phyloP scores from a whole-genome alignment of 2,329 filamentous ascomycete genomes.

The Bipolaris victoriae region DNA sequence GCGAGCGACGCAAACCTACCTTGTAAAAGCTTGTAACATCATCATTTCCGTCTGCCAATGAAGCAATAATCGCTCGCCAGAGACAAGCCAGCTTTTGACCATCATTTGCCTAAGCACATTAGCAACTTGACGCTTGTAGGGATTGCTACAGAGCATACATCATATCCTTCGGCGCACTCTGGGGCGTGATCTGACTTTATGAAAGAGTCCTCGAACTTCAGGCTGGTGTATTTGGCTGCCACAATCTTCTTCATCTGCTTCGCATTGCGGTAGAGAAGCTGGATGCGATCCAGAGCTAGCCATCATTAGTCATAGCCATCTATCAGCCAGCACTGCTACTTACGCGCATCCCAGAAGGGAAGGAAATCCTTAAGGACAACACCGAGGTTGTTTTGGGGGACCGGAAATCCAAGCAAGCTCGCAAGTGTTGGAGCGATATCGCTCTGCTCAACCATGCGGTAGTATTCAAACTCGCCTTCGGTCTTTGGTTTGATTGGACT shows the following conservation, averaged over 20 bases:
- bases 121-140: neutral
- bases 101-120: constrained; percentile 19
- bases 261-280: constrained; percentile 78
- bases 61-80: constrained; percentile 60
- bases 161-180: neutral
- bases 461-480: constrained; percentile 77
- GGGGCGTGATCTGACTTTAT: neutral
- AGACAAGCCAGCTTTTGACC: constrained; percentile 66
- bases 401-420: constrained; percentile 82
- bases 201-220: constrained; percentile 53
- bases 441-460: constrained; percentile 85
- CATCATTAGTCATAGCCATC: constrained; percentile 33
- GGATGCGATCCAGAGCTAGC: constrained; percentile 59
- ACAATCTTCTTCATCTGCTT: constrained; percentile 80
- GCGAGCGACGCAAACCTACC: constrained; percentile 40
- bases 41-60: constrained; percentile 12
- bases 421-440: constrained; percentile 91
- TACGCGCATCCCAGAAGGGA: constrained; percentile 73
- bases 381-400: constrained; percentile 88
- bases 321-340: constrained; percentile 52
- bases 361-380: constrained; percentile 82
- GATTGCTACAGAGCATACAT: neutral
- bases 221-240: constrained; percentile 70
- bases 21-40: constrained; percentile 49
- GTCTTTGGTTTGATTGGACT: constrained; percentile 63